These are phyloP conservation scores for Kodamaea neixiangensis DNA, from an alignment of 805 yeast genomes.

Conservation along the genomic window DNA sequence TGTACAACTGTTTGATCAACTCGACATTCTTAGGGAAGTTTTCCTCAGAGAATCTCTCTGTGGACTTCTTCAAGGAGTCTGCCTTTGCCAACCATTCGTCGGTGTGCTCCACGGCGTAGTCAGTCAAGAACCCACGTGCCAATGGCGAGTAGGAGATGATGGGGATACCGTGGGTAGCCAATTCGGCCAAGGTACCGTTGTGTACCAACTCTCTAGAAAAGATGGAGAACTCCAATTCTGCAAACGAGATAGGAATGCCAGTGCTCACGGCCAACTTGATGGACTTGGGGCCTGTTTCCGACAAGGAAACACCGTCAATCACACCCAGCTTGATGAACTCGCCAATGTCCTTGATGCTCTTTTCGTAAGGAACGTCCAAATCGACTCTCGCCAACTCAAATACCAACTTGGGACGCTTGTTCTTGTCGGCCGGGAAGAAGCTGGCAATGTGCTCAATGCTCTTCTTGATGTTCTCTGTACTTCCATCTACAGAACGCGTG, in stretches of 20 bases:
- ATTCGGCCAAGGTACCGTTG: slow-evolving; percentile 64
- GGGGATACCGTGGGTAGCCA: slow-evolving; percentile 61
- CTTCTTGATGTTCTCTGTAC: slow-evolving; percentile 44
- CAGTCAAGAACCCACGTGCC: slow-evolving; percentile 77
- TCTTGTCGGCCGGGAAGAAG: slow-evolving; percentile 19
- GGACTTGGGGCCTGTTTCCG: slow-evolving; percentile 68
- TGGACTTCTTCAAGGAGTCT: slow-evolving; percentile 52
- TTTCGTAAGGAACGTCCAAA: slow-evolving; percentile 54
- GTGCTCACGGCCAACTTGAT: slow-evolving; percentile 58
- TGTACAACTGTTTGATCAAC: slow-evolving; percentile 50
- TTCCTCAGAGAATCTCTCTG: slow-evolving; percentile 64
- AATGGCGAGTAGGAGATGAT: slow-evolving; percentile 83
- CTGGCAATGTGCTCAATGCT: slow-evolving; percentile 48
- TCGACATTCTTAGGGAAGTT: slow-evolving; percentile 53
- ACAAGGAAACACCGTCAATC: slow-evolving; percentile 69
- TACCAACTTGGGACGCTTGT: slow-evolving; percentile 35
- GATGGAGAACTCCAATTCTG: slow-evolving; percentile 79
- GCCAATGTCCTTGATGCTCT: slow-evolving; percentile 55
- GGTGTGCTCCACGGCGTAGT: slow-evolving; percentile 45
- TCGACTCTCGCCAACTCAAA: slow-evolving; percentile 79
- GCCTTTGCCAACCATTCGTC: slow-evolving; percentile 38
- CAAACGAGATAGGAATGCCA: slow-evolving; percentile 56
- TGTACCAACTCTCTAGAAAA: slow-evolving; percentile 60
- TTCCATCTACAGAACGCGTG: slow-evolving; percentile 49
- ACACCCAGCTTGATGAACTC: slow-evolving; percentile 63